Percentiles rank a stretch among this genome's conserved stretches.
Conservation (phyloP, 805 yeast species). For the Kregervanrija fluxuum region DNA sequence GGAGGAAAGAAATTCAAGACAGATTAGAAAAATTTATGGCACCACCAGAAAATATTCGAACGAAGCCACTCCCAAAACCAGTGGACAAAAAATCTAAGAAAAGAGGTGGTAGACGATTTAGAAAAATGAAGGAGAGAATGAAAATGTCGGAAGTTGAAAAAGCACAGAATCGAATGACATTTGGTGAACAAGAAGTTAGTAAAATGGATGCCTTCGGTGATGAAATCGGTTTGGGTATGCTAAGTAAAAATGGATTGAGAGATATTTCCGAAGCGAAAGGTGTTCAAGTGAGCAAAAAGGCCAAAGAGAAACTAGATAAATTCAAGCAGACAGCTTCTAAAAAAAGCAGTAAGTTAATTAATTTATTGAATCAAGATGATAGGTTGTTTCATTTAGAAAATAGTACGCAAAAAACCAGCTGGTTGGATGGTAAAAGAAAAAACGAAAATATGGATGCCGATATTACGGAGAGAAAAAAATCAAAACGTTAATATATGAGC, state of each 20-base stretch:
- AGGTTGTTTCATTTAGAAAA: neutral
- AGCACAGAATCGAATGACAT: slow-evolving; percentile 78
- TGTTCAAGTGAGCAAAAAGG: slow-evolving; percentile 10
- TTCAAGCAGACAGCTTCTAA: neutral
- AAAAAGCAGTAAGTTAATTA: slow-evolving; percentile 8
- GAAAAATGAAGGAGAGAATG: slow-evolving; percentile 76
- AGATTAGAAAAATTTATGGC: slow-evolving; percentile 66
- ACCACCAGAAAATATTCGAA: slow-evolving; percentile 67
- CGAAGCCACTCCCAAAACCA: slow-evolving; percentile 69
- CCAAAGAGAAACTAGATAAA: slow-evolving; percentile 9
- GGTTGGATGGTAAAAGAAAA: too few species aligned
- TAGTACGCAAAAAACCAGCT: too few species aligned
- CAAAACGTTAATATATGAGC: too few species aligned
- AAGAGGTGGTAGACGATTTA: slow-evolving; percentile 76
- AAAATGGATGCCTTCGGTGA: slow-evolving; percentile 63
- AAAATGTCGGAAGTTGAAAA: slow-evolving; percentile 74
- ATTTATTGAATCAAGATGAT: slow-evolving; percentile 7
- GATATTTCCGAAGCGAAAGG: slow-evolving; percentile 9
- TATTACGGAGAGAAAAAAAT: too few species aligned
- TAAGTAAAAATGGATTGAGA: slow-evolving; percentile 26
- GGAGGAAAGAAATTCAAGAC: slow-evolving; percentile 50
- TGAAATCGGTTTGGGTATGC: slow-evolving; percentile 79
- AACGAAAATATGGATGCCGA: too few species aligned
- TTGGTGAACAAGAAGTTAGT: slow-evolving; percentile 68
- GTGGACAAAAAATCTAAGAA: slow-evolving; percentile 69